A percentile compares a stretch with the other conserved stretches of the same genome.
Evolutionary conservation across 1,284 basidiomycete species (phyloP).

Genomic region (Calocybe gambosa): DNA sequence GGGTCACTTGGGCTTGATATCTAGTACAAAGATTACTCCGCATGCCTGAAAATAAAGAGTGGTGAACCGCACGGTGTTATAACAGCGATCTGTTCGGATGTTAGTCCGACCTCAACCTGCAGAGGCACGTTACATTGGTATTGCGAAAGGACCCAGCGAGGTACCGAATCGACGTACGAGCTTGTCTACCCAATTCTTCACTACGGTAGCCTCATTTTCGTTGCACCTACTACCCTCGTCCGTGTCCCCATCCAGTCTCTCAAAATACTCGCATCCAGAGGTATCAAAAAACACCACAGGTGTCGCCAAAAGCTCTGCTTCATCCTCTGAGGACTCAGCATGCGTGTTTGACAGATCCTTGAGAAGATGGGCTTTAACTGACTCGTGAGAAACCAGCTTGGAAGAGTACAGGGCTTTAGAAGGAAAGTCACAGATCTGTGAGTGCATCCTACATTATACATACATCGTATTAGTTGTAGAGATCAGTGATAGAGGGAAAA

Average conservation of each 20-base stretch:
- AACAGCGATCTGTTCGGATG: conserved; percentile 76
- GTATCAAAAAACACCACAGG: conserved; percentile 95
- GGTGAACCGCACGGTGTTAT: conserved; percentile 75
- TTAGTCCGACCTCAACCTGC: conserved; percentile 67
- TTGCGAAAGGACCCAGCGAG: background rate
- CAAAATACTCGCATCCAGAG: conserved; percentile 87
- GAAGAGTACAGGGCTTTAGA: conserved; percentile 77
- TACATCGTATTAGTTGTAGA: conserved; percentile 56
- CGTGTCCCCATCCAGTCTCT: conserved; percentile 58
- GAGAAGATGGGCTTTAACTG: conserved; percentile 70
- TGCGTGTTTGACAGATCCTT: conserved; percentile 57
- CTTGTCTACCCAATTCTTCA: conserved; percentile 74
- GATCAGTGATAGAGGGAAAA: background rate
- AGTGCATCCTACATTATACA: conserved; percentile 94
- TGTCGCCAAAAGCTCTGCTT: conserved; percentile 64
- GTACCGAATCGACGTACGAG: conserved; percentile 46
- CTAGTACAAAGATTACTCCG: conserved; percentile 25
- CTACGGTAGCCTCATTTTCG: conserved; percentile 87
- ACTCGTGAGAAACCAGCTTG: conserved; percentile 64
- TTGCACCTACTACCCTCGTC: conserved; percentile 89
- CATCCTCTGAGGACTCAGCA: conserved; percentile 48
- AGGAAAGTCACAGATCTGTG: conserved; percentile 82
- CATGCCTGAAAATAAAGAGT: background rate
- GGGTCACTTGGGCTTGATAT: conserved; percentile 88
- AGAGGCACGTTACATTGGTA: background rate